Base-by-base conservation (phyloP, 139 green algal species). In the Chlorella vulgaris region DNA sequence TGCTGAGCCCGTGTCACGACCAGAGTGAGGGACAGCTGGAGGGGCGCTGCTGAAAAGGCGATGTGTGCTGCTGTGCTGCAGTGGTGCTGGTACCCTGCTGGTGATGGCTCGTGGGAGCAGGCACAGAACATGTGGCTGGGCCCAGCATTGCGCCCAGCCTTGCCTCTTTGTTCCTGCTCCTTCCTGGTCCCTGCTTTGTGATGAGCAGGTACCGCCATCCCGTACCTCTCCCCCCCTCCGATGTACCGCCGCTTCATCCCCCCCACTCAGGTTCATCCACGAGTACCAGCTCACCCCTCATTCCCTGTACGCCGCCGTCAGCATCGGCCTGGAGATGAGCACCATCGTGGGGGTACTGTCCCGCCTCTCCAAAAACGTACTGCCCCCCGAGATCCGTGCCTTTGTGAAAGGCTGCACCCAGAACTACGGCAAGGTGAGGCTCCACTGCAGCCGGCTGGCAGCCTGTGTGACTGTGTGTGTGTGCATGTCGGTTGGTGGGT, bases 251-350 rank as follows among this genome's bases (percentile, higher is more conserved):
- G 28, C 3, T 13, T 4, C 42, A 35, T 13, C 29, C 10, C 22
- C 29, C 18, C n/a, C n/a, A n/a, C 4, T 1, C 73, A 79, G 73
- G 73, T 71, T 29, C 26, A 80, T 80, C 28, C 74, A 80, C 74
- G 74, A 80, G 90, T 99, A 99, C 86, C 84, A 90, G 80, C 91
- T 99, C 21, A 99, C 96, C 0, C 95, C 95, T 21, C 95, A 99
- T 86, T 97, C 91, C 10, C 87, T 99, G 68, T 99, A 99, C 74
- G 97, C 97, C 24, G 97, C 97, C 19, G 97, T 99, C 15, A 96
- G 90, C 15, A 94, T 99, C 40, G 97, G 97, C 2, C 86, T 99
- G 62, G 89, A 96, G 51, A 96, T 93, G 1, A 83, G 89, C 19
- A 98, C 95, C 43, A 99, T 99, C 85, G 88, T 98, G 63, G 87